Base-by-base conservation (phyloP, 2,329 filamentous ascomycete species). In the Lasiodiplodia citricola region DNA sequence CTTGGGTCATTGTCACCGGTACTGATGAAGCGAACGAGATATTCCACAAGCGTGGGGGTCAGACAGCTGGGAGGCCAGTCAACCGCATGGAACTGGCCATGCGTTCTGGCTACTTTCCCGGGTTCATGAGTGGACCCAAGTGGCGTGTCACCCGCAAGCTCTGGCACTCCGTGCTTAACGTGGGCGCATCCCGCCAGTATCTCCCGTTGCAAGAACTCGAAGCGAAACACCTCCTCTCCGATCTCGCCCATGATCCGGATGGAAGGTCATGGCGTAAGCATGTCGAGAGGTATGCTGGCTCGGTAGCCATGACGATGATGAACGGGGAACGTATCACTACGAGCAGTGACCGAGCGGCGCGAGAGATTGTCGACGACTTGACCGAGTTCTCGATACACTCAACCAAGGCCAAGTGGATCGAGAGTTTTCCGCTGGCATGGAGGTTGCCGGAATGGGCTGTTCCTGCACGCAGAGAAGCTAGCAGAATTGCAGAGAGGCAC, bases 391-490 rank as follows among this genome's bases (percentile, higher is more conserved):
- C 37, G 10, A 18, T n/a, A 2, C 63, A 52, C 23, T 14, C 31
- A 1, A 38, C 18, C 11, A 18, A 21, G 4, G 14, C 10, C 18
- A 31, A 35, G n/a, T 66, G 63, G 63, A 73, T 85, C 2, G 83
- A 87, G 67, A 74, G 81, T 10, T 86, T 81, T 58, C 85, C 85
- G 0, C 62, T 82, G 0, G 70, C 87, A 1, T 78, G 82, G 25
- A 69, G 70, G 3, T 75, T 88, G 14, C 74, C 75, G 2, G 72
- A 74, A 10, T 70, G 68, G 21, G 60, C 68, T 0, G 31, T 82
- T 18, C 82, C 84, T 0, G 72, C 77, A 35, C 77, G 77, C 23
- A 74, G 73, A 41, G 77, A 82, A 38, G 83, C 82, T 1, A 14
- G 18, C 11, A 25, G 21, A 31, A 44, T 66, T 11, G 63, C 31